Evolutionary conservation across 805 yeast species (phyloP).

Genomic region (Blastobotrys attinorum): DNA sequence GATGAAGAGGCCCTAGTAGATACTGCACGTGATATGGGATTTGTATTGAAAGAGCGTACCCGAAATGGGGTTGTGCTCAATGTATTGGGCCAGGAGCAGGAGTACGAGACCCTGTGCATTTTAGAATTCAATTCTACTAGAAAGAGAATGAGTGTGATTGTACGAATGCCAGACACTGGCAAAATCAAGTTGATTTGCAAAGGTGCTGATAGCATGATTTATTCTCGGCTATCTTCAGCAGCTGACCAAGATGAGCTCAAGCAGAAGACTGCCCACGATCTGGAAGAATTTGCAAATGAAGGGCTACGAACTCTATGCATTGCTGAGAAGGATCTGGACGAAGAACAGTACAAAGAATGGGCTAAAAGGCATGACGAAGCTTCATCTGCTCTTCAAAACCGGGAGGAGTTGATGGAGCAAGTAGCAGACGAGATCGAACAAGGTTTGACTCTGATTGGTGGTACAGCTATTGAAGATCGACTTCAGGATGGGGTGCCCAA

Average conservation of each 20-base stretch:
- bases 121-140: conserved; percentile 64
- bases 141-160: conserved; percentile 70
- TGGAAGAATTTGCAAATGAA: conserved; percentile 66
- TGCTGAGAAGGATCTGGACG: conserved; percentile 46
- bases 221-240: conserved; percentile 32
- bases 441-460: conserved; percentile 53
- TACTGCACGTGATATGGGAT: conserved; percentile 66
- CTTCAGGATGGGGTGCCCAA: conserved; percentile 74
- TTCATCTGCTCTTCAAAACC: conserved; percentile 42
- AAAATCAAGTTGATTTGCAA: conserved; percentile 46
- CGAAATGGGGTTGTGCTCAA: conserved; percentile 40
- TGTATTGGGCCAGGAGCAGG: conserved; percentile 38
- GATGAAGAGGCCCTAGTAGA: conserved; percentile 79
- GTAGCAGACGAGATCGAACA: conserved; percentile 55
- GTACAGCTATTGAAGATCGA: conserved; percentile 77
- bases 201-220: conserved; percentile 74
- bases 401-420: conserved; percentile 49
- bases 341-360: conserved; percentile 42
- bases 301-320: conserved; percentile 73
- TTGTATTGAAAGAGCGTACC: conserved; percentile 48
- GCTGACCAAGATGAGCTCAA: conserved; percentile 34
- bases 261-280: conserved; percentile 50
- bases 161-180: conserved; percentile 36
- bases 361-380: conserved; percentile 43
- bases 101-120: conserved; percentile 44